phyloP scores from a whole-genome alignment of 495 filamentous ascomycete species.

The Aspergillus heteromorphus region DNA sequence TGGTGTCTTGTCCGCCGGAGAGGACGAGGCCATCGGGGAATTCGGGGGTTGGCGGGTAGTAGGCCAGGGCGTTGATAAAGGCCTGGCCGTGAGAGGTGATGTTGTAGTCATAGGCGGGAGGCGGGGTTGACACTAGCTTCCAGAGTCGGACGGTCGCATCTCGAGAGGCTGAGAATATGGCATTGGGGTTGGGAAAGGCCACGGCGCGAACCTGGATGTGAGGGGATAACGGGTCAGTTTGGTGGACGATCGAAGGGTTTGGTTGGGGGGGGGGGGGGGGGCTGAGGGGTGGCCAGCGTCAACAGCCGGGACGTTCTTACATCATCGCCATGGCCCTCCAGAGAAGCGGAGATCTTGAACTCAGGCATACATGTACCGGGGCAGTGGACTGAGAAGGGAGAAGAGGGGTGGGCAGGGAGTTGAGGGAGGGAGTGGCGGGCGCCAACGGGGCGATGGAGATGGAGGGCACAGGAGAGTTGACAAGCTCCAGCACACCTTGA shows the following conservation, averaged over 20 bases:
- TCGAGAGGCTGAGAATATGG: slow-evolving; percentile 78
- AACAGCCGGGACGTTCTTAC: slow-evolving; percentile 46
- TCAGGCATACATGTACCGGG: slow-evolving; percentile 47
- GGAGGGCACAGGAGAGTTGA: not conserved
- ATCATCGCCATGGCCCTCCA: slow-evolving; percentile 78
- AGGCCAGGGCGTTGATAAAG: slow-evolving; percentile 83
- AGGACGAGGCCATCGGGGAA: slow-evolving; percentile 78
- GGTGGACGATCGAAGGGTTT: slow-evolving; percentile 1
- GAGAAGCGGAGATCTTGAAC: slow-evolving; percentile 78
- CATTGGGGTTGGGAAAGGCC: slow-evolving; percentile 66
- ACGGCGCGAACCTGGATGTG: slow-evolving; percentile 76
- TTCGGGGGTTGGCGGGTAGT: slow-evolving; percentile 60
- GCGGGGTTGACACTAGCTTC: slow-evolving; percentile 61
- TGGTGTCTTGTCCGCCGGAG: slow-evolving; percentile 81
- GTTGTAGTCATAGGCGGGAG: slow-evolving; percentile 67
- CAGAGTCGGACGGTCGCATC: slow-evolving; percentile 88
- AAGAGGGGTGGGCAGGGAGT: not conserved
- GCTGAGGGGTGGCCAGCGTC: slow-evolving; percentile 9
- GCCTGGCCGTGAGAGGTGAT: slow-evolving; percentile 69
- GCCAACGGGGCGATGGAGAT: not conserved
- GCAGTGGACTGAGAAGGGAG: not conserved
- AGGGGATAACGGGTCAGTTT: slow-evolving; percentile 12
- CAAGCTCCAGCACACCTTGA: not conserved
- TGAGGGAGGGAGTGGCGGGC: not conserved
- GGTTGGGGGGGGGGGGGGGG: too few relatives aligned